Percentiles rank a stretch among this genome's conserved stretches.
These are phyloP conservation scores for Fagopyrum tataricum DNA, from an alignment of 148 eudicot species.

Conservation along the genomic window DNA sequence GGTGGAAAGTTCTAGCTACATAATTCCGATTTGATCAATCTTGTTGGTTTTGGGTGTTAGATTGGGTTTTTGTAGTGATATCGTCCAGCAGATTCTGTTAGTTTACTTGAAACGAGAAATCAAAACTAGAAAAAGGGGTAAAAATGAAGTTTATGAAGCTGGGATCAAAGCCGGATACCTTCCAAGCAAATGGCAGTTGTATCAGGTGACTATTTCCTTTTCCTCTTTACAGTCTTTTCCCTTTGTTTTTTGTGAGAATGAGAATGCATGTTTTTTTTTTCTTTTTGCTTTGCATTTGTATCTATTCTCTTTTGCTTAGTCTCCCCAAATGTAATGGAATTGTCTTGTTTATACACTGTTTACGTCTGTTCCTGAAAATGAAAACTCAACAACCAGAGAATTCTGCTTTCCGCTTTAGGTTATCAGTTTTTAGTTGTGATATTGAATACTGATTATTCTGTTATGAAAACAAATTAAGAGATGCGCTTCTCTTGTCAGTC, in stretches of 20 bases:
- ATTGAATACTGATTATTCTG: not conserved
- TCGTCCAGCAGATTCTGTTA: not conserved
- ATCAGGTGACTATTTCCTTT: slow-evolving; percentile 36
- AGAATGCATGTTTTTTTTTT: slow-evolving; percentile 9
- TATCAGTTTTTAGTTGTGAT: not conserved
- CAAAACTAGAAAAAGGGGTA: slow-evolving; percentile 6
- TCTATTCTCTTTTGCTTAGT: slow-evolving; percentile 8
- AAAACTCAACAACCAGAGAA: slow-evolving; percentile 10
- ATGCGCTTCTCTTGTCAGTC: slow-evolving; percentile 1
- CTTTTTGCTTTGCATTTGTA: slow-evolving; percentile 9
- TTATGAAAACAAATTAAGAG: not conserved
- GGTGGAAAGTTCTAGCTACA: not conserved
- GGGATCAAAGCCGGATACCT: slow-evolving; percentile 82
- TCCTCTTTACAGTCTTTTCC: not conserved
- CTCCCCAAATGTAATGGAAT: not conserved
- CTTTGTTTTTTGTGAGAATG: not conserved
- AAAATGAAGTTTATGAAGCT: slow-evolving; percentile 86
- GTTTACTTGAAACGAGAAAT: not conserved
- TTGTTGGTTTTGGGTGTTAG: not conserved
- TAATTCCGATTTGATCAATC: not conserved
- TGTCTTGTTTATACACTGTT: slow-evolving; percentile 8
- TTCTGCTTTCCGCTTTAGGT: not conserved
- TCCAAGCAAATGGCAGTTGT: slow-evolving; percentile 50
- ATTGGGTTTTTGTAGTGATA: slow-evolving; percentile 10
- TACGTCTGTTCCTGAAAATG: slow-evolving; percentile 10